Evolutionary conservation across 2,329 filamentous ascomycete species (phyloP).

Genomic region (Chrysoporthe puriensis): DNA sequence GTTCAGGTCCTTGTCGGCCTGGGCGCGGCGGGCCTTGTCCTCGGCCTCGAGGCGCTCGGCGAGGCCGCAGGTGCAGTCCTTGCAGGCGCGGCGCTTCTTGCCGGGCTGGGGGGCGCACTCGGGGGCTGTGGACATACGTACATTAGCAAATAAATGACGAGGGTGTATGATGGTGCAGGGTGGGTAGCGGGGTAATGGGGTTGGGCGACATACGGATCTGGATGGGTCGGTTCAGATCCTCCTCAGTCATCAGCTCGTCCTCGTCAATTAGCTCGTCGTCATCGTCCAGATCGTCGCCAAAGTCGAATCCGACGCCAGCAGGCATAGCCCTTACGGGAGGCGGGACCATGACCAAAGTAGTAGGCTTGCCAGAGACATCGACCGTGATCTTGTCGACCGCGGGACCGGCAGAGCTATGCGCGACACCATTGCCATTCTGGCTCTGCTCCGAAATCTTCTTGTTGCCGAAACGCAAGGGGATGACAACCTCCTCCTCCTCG

Average conservation of each 20-base stretch:
- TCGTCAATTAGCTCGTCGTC: constrained; percentile 93
- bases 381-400: constrained; percentile 38
- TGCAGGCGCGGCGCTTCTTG: constrained; percentile 91
- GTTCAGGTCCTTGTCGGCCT: constrained; percentile 38
- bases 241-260: constrained; percentile 81
- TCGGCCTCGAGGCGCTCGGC: constrained; percentile 85
- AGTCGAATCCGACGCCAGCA: constrained; percentile 67
- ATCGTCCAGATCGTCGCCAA: constrained; percentile 58
- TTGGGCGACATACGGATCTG: constrained; percentile 71
- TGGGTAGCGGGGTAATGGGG: neutral
- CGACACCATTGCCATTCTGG: constrained; percentile 12
- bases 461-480: constrained; percentile 66
- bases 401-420: constrained; percentile 39
- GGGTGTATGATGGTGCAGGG: neutral
- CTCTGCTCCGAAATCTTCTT: constrained; percentile 54
- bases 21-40: constrained; percentile 55
- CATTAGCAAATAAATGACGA: constrained; percentile 33
- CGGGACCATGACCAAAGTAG: constrained; percentile 39
- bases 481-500: constrained; percentile 61
- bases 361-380: constrained; percentile 44
- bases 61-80: constrained; percentile 96
- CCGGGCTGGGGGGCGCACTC: constrained; percentile 87
- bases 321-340: constrained; percentile 47
- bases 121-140: constrained; percentile 55
- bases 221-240: constrained; percentile 77